Evolutionary conservation across 225 moss, liverwort and hornwort genomes (phyloP).

Genomic region (Polytrichum formosum): DNA sequence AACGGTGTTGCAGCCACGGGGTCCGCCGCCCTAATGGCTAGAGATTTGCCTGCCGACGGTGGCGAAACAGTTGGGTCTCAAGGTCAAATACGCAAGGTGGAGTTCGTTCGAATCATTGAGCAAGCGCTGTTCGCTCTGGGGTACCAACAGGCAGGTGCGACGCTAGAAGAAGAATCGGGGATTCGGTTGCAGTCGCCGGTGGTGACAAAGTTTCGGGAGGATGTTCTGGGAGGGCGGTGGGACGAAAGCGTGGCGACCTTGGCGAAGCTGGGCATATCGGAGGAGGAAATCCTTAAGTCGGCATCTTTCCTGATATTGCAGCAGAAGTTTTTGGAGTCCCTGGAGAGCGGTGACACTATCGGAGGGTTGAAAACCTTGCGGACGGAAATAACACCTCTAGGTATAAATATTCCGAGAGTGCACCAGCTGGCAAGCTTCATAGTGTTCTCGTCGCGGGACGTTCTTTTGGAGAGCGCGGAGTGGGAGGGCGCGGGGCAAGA

Average conservation of each 20-base stretch:
- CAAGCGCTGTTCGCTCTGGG: constrained; percentile 95
- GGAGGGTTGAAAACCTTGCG: constrained; percentile 81
- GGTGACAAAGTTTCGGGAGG: constrained; percentile 86
- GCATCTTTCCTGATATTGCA: constrained; percentile 88
- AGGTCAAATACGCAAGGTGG: constrained; percentile 93
- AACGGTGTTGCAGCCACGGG: constrained; percentile 73
- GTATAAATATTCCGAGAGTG: constrained; percentile 81
- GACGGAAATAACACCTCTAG: constrained; percentile 93
- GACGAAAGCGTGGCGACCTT: constrained; percentile 82
- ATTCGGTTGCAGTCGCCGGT: constrained; percentile 84
- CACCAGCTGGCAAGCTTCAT: constrained; percentile 94
- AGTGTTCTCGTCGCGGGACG: constrained; percentile 79
- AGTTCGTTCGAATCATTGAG: constrained; percentile 94
- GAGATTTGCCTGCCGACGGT: constrained; percentile 76
- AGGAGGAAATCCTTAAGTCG: constrained; percentile 69
- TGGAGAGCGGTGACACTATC: constrained; percentile 69
- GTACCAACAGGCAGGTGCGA: constrained; percentile 79
- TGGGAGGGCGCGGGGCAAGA: constrained; percentile 87
- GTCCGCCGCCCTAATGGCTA: constrained; percentile 98
- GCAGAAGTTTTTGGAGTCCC: constrained; percentile 96
- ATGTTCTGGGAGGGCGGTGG: constrained; percentile 86
- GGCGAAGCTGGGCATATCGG: constrained; percentile 69
- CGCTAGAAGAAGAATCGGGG: constrained; percentile 90
- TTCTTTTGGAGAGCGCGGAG: constrained; percentile 71
- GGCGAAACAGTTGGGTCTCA: constrained; percentile 91